Conservation (phyloP, 1,284 basidiomycete genomes). For the Apiotrichum sp. region DNA sequence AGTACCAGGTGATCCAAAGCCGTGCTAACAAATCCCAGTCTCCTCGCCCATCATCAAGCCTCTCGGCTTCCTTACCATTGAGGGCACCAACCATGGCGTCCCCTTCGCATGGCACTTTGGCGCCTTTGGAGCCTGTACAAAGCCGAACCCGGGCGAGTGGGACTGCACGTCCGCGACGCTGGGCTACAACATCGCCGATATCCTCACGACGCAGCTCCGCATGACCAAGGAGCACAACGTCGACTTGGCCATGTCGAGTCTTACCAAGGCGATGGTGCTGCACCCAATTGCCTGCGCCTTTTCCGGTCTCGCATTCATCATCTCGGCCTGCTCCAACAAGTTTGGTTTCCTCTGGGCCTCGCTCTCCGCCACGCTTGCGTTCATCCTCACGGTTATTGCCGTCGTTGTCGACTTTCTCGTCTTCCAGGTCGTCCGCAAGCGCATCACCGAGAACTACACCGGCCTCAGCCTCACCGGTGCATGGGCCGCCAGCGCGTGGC, state of each 20-base stretch:
- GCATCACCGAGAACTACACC: not conserved
- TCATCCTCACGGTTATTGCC: not conserved
- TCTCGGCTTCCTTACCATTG: not conserved
- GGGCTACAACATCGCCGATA: slow-evolving; percentile 23
- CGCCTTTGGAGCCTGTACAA: slow-evolving; percentile 36
- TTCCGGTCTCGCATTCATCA: not conserved
- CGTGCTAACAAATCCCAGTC: not conserved
- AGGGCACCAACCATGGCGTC: no score
- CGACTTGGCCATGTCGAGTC: slow-evolving; percentile 10
- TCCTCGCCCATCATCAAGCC: not conserved
- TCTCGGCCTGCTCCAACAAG: not conserved
- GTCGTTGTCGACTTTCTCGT: not conserved
- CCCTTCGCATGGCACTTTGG: slow-evolving; percentile 16
- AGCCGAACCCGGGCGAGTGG: not conserved
- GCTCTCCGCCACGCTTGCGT: not conserved
- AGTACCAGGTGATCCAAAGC: no score
- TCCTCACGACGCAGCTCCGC: no score
- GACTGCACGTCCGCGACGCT: slow-evolving; percentile 22
- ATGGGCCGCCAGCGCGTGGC: slow-evolving; percentile 33
- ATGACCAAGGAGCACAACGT: not conserved
- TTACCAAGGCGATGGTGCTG: slow-evolving; percentile 22
- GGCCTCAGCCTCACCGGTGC: not conserved
- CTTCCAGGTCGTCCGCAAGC: not conserved
- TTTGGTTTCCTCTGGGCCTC: not conserved
- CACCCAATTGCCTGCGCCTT: not conserved